phyloP scores from a whole-genome alignment of 2,329 filamentous ascomycete genomes.

The Penicillium sp. region DNA sequence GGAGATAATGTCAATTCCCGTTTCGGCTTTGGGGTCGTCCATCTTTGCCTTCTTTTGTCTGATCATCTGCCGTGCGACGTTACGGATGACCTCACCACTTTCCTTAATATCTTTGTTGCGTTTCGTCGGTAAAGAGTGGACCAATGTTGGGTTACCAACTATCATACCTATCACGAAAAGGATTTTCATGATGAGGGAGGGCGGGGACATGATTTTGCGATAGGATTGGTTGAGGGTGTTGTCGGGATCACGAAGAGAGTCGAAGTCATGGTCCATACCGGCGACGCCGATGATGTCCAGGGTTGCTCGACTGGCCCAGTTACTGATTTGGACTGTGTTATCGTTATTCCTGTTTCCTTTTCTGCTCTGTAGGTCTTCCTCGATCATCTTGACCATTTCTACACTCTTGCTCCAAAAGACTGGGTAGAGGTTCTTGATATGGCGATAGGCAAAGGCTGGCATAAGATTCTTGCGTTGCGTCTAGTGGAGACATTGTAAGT shows the following conservation, averaged over 20 bases:
- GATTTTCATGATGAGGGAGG: conserved; percentile 34
- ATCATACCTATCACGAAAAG: conserved; percentile 56
- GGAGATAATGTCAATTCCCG: conserved; percentile 71
- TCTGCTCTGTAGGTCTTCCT: conserved; percentile 41
- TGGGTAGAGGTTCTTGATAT: conserved; percentile 80
- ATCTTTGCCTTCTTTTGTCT: conserved; percentile 63
- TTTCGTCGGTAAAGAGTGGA: conserved; percentile 64
- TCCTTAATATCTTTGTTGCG: conserved; percentile 64
- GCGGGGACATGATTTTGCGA: conserved; percentile 24
- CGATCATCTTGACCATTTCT: conserved; percentile 64
- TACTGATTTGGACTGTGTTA: conserved; percentile 55
- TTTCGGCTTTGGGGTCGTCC: conserved; percentile 18
- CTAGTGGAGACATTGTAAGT: conserved; percentile 20
- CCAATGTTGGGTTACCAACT: conserved; percentile 62
- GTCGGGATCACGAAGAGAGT: conserved; percentile 59
- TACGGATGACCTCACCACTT: conserved; percentile 60
- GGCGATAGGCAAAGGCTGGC: conserved; percentile 81
- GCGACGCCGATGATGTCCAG: conserved; percentile 74
- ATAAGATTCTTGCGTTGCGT: conserved; percentile 71
- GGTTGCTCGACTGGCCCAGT: conserved; percentile 66
- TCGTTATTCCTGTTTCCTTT: conserved; percentile 31
- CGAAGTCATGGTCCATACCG: conserved; percentile 69
- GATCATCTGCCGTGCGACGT: conserved; percentile 67
- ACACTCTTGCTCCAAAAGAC: conserved; percentile 76
- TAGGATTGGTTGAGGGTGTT: conserved; percentile 53